Percentiles rank a stretch among this genome's conserved stretches.
These are phyloP conservation scores for Boletus edulis DNA, from an alignment of 768 basidiomycete species.

Conservation along the genomic window DNA sequence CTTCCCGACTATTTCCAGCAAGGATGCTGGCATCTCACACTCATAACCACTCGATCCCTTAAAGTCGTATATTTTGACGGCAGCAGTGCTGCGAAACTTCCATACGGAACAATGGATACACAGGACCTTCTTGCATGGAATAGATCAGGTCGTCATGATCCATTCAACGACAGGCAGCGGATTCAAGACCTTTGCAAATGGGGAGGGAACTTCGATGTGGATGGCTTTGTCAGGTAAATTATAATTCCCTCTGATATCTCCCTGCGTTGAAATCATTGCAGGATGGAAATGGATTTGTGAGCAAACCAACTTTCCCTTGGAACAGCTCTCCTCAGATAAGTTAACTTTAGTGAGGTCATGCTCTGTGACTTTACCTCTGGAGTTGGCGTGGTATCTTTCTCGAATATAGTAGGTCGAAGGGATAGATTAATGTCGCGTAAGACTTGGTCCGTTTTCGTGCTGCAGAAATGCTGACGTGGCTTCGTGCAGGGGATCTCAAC, in stretches of 20 bases:
- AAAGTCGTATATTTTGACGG: slow-evolving; percentile 54
- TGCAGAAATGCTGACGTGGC: neutral
- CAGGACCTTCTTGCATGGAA: slow-evolving; percentile 51
- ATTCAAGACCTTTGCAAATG: slow-evolving; percentile 42
- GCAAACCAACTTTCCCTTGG: neutral
- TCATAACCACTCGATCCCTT: slow-evolving; percentile 30
- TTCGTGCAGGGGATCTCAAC: neutral
- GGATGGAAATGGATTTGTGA: slow-evolving; percentile 35
- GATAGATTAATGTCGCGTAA: neutral
- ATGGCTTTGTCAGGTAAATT: slow-evolving; percentile 45
- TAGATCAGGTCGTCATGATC: slow-evolving; percentile 11
- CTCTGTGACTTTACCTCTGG: slow-evolving; percentile 34
- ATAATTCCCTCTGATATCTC: neutral
- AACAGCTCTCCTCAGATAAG: neutral
- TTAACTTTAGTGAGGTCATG: slow-evolving; percentile 33
- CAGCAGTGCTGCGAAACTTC: slow-evolving; percentile 44
- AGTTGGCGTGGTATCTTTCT: slow-evolving; percentile 21
- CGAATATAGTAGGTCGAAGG: slow-evolving; percentile 4
- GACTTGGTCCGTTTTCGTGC: neutral
- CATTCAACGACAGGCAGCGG: slow-evolving; percentile 33
- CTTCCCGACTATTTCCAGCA: neutral
- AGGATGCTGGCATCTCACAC: slow-evolving; percentile 19
- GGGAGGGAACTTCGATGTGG: slow-evolving; percentile 39
- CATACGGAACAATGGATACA: slow-evolving; percentile 40
- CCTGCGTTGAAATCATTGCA: slow-evolving; percentile 4